Evolutionary conservation across 1,284 basidiomycete genomes (phyloP).

Genomic region (Phellopilus nigrolimitatus): DNA sequence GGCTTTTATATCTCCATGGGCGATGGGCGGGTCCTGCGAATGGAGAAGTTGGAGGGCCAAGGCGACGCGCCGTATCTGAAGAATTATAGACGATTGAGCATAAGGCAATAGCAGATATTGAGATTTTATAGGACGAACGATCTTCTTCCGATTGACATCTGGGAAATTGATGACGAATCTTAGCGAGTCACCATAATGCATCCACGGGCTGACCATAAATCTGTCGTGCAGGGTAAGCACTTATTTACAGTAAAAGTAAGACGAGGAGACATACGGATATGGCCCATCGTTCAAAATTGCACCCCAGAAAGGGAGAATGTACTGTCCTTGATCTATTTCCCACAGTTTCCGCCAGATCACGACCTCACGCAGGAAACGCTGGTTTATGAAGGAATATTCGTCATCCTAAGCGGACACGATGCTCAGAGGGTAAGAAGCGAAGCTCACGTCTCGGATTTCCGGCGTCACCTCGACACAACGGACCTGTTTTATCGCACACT

Average conservation of each 20-base stretch:
- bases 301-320: slow-evolving; percentile 53
- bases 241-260: neutral
- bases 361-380: slow-evolving; percentile 50
- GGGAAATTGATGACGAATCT: slow-evolving; percentile 39
- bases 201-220: slow-evolving; percentile 55
- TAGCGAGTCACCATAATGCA: slow-evolving; percentile 45
- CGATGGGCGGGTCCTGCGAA: slow-evolving; percentile 41
- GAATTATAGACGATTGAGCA: too few species aligned
- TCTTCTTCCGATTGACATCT: slow-evolving; percentile 35
- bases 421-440: too few species aligned
- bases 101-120: too few species aligned
- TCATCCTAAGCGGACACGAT: too few species aligned
- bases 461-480: slow-evolving; percentile 45
- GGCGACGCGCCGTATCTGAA: slow-evolving; percentile 44
- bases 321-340: slow-evolving; percentile 43
- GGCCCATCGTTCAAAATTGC: slow-evolving; percentile 49
- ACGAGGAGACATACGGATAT: slow-evolving; percentile 39
- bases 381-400: neutral
- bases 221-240: slow-evolving; percentile 27
- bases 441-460: slow-evolving; percentile 38
- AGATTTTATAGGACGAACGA: too few species aligned
- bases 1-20: slow-evolving; percentile 51
- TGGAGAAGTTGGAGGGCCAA: slow-evolving; percentile 46
- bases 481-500: slow-evolving; percentile 51
- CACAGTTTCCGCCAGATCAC: slow-evolving; percentile 53